Evolutionary conservation across 768 basidiomycete species (phyloP).

Genomic region (Boletus edulis): DNA sequence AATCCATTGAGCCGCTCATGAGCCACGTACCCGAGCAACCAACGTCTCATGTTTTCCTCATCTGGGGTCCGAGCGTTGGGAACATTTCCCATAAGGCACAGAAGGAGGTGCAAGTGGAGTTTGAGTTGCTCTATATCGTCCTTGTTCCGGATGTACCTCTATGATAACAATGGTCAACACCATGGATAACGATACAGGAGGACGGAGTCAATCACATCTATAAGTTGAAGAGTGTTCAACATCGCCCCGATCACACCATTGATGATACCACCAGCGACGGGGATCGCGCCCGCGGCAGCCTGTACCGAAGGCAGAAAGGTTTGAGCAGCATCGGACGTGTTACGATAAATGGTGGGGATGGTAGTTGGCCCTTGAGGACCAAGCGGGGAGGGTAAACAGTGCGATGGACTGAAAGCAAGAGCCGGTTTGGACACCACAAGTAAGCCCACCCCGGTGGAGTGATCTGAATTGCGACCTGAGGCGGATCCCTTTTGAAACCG

Average conservation of each 20-base stretch:
- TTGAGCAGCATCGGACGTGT: not conserved
- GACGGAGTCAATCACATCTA: not conserved
- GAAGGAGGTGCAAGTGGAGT: not conserved
- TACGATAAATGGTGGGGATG: not conserved
- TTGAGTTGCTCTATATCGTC: not conserved
- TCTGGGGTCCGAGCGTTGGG: not conserved
- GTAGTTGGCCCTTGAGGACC: not conserved
- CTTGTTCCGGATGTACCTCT: slow-evolving; percentile 6
- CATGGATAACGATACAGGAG: too few species aligned
- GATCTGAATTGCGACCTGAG: too few species aligned
- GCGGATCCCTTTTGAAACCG: not conserved
- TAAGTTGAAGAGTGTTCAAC: not conserved
- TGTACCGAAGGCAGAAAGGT: not conserved
- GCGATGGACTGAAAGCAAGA: too few species aligned
- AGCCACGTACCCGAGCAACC: not conserved
- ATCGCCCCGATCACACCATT: not conserved
- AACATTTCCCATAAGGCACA: not conserved
- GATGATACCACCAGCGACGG: not conserved
- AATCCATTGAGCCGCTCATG: too few species aligned
- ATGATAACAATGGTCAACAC: not conserved
- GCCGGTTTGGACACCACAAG: too few species aligned
- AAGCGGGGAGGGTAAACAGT: too few species aligned
- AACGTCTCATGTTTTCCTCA: not conserved
- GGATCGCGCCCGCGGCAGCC: not conserved
- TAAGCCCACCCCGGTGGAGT: too few species aligned